phyloP scores from a whole-genome alignment of 1,139 yeast genomes.

The Sugiyamaella japonica region DNA sequence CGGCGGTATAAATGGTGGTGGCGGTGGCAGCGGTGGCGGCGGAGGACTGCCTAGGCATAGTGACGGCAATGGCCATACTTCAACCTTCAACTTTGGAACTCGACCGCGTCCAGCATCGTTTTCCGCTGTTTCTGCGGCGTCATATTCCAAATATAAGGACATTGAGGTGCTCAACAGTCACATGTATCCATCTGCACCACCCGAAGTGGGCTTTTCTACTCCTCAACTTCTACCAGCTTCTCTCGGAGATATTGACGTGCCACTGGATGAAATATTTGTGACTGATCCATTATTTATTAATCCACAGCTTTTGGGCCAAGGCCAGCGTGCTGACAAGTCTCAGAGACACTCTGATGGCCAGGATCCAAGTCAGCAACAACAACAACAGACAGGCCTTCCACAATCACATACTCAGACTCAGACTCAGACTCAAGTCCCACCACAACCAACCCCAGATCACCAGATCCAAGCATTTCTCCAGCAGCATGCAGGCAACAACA shows the following conservation, averaged over 20 bases:
- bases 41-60: not conserved
- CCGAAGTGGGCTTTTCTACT: slow-evolving; percentile 74
- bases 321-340: slow-evolving; percentile 12
- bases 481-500: not conserved
- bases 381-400: too few species aligned
- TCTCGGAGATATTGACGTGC: slow-evolving; percentile 25
- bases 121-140: slow-evolving; percentile 71
- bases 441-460: slow-evolving; percentile 13
- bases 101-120: slow-evolving; percentile 69
- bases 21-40: not conserved
- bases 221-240: slow-evolving; percentile 54
- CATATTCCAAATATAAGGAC: slow-evolving; percentile 61
- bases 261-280: slow-evolving; percentile 31
- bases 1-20: slow-evolving; percentile 13
- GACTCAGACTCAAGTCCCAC: slow-evolving; percentile 14
- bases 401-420: slow-evolving; percentile 10
- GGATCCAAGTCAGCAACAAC: slow-evolving; percentile 9
- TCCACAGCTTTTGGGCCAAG: slow-evolving; percentile 36
- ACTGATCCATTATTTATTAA: slow-evolving; percentile 38
- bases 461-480: slow-evolving; percentile 7
- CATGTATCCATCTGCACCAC: slow-evolving; percentile 46
- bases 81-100: not conserved
- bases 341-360: not conserved
- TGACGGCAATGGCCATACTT: slow-evolving; percentile 15
- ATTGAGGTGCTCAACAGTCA: slow-evolving; percentile 35